phyloP scores from a whole-genome alignment of 2,329 filamentous ascomycete species.

The Clonostachys chloroleuca region DNA sequence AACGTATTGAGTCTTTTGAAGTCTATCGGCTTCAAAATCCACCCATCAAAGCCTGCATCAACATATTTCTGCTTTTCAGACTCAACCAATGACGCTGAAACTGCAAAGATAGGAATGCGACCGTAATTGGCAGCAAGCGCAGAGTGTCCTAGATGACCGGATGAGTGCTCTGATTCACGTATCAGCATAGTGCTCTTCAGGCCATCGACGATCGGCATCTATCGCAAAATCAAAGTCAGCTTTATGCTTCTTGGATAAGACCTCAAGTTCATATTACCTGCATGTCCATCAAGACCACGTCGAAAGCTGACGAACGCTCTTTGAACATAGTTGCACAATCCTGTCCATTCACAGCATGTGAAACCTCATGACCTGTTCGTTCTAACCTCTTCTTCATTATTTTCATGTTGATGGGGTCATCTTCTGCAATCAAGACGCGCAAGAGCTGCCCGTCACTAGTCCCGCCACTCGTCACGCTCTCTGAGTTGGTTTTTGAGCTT shows the following conservation, averaged over 20 bases:
- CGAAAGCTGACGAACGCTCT: conserved; percentile 59
- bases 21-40: conserved; percentile 86
- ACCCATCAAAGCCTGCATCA: conserved; percentile 79
- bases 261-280: conserved; percentile 54
- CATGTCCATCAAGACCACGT: conserved; percentile 89
- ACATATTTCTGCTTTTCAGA: conserved; percentile 65
- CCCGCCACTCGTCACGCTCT: conserved; percentile 12
- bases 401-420: conserved; percentile 82
- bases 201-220: conserved; percentile 94
- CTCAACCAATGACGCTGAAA: conserved; percentile 79
- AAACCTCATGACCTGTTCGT: conserved; percentile 67
- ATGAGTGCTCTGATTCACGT: conserved; percentile 61
- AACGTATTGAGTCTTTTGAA: conserved; percentile 70
- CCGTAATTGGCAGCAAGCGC: conserved; percentile 53
- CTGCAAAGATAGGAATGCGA: conserved; percentile 77
- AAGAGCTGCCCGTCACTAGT: conserved; percentile 23
- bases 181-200: conserved; percentile 81
- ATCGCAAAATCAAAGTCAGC: background rate
- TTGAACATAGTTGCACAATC: conserved; percentile 72
- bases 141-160: conserved; percentile 46
- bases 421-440: conserved; percentile 75
- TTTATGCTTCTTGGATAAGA: background rate
- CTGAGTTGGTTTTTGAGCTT: conserved; percentile 6
- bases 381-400: conserved; percentile 78
- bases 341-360: conserved; percentile 76